Conservation (phyloP, 129 eudicot species). For the Helichrysum umbraculigerum region DNA sequence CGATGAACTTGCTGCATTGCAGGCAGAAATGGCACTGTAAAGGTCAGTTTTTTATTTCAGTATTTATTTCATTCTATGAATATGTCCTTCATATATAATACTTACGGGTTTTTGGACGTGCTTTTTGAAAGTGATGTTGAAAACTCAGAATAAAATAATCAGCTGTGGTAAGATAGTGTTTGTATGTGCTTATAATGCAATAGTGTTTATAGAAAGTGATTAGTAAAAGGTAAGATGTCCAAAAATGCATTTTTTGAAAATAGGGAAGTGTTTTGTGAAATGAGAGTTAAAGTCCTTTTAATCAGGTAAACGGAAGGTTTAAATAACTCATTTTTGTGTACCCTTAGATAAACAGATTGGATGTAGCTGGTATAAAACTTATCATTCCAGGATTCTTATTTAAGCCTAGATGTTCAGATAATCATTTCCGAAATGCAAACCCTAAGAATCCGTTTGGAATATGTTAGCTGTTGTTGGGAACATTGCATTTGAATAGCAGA, state of each 20-base stretch:
- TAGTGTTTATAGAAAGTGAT: neutral
- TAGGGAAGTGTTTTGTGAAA: neutral
- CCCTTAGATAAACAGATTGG: no score
- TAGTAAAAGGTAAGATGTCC: neutral
- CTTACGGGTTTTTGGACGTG: neutral
- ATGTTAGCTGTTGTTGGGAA: neutral
- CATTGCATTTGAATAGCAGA: neutral
- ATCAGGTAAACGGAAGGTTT: neutral
- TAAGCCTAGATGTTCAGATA: neutral
- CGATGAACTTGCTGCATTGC: slow-evolving; percentile 61
- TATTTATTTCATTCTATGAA: neutral
- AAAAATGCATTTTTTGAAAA: neutral
- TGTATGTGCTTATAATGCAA: neutral
- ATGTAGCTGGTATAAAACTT: neutral
- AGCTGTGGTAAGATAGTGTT: neutral
- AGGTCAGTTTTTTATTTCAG: slow-evolving; percentile 7
- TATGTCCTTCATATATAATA: neutral
- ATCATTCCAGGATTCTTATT: neutral
- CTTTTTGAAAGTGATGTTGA: neutral
- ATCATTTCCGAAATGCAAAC: neutral
- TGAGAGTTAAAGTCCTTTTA: neutral
- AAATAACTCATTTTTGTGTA: neutral
- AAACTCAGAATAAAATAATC: neutral
- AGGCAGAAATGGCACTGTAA: slow-evolving; percentile 62
- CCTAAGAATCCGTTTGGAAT: neutral